These are phyloP conservation scores for Aspergillus coremiiformis DNA, from an alignment of 495 filamentous ascomycete species.

Conservation along the genomic window DNA sequence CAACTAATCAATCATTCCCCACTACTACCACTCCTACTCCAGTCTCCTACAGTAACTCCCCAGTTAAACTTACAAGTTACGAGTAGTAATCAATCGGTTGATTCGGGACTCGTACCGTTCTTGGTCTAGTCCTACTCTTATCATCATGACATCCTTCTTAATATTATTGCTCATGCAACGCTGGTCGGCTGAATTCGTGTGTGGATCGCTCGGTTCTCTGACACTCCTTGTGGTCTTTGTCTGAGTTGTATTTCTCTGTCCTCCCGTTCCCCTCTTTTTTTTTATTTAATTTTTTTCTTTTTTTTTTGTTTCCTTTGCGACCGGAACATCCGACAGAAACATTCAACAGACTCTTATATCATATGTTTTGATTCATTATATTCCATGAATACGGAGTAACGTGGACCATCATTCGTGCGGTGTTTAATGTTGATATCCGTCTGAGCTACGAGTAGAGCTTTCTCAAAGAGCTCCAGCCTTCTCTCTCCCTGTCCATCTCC, in stretches of 20 bases:
- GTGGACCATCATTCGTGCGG: neutral
- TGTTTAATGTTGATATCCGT: neutral
- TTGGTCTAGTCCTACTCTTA: neutral
- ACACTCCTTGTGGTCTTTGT: neutral
- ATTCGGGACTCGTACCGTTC: neutral
- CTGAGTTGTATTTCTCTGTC: neutral
- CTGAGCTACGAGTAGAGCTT: neutral
- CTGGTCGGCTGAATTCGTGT: neutral
- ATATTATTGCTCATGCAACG: neutral
- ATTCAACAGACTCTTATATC: neutral
- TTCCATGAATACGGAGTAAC: neutral
- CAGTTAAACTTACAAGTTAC: no score
- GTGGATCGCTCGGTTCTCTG: neutral
- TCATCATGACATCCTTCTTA: neutral
- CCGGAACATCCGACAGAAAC: neutral
- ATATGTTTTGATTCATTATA: neutral
- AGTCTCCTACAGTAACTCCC: no score
- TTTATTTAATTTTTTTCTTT: neutral
- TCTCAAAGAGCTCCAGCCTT: neutral
- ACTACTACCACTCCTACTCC: no score
- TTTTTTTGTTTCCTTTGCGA: neutral
- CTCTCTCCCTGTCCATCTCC: neutral
- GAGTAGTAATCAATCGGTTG: neutral
- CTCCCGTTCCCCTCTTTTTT: neutral
- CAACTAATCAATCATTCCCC: no score